phyloP scores from a whole-genome alignment of 768 basidiomycete genomes.

The Termitomyces sp. region DNA sequence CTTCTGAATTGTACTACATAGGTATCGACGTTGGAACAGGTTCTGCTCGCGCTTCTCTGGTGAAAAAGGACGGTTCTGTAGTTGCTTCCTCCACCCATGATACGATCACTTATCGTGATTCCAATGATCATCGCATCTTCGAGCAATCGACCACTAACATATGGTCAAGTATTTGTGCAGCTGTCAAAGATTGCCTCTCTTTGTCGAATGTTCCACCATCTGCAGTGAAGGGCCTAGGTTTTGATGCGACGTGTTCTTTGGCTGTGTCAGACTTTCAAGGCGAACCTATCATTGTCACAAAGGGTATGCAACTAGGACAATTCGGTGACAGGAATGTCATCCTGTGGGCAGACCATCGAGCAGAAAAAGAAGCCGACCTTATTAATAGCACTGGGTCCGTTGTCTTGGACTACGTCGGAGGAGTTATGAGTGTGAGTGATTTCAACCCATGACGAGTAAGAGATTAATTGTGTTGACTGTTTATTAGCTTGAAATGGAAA shows the following conservation, averaged over 20 bases:
- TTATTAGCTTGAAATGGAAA: constrained; percentile 91
- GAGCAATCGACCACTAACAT: constrained; percentile 93
- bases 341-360: constrained; percentile 96
- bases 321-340: constrained; percentile 81
- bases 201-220: constrained; percentile 51
- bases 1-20: constrained; percentile 50
- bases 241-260: constrained; percentile 96
- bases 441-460: neutral
- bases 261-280: constrained; percentile 80
- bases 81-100: constrained; percentile 77
- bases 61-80: constrained; percentile 64
- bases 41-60: constrained; percentile 84
- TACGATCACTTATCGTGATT: constrained; percentile 85
- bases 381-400: constrained; percentile 85
- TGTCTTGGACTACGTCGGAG: constrained; percentile 93
- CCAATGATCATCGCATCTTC: constrained; percentile 85
- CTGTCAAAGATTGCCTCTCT: constrained; percentile 60
- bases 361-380: constrained; percentile 84
- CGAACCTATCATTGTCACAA: constrained; percentile 70
- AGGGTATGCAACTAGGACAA: constrained; percentile 58
- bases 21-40: constrained; percentile 91
- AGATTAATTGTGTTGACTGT: neutral
- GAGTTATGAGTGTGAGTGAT: constrained; percentile 81
- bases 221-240: constrained; percentile 82
- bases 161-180: constrained; percentile 67